Percentiles rank a stretch among this genome's conserved stretches.
phyloP scores from a whole-genome alignment of 441 rosid species.

The Flueggea neowawraea region DNA sequence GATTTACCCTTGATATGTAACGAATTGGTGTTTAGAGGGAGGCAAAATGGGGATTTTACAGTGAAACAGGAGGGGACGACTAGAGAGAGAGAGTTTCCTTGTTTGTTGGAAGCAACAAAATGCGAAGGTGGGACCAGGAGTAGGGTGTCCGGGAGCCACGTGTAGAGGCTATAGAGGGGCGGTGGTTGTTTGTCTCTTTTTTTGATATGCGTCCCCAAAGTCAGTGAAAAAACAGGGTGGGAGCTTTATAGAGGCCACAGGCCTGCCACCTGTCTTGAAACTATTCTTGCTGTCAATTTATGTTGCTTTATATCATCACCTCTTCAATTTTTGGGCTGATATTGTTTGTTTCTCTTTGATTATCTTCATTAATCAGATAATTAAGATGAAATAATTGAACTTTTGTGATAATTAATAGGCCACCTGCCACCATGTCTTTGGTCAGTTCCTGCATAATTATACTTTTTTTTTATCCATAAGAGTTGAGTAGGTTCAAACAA shows the following conservation, averaged over 20 bases:
- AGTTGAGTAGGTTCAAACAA: too few relatives aligned
- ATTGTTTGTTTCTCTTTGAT: too few relatives aligned
- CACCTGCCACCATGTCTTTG: too few relatives aligned
- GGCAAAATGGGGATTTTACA: not conserved
- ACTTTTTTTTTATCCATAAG: too few relatives aligned
- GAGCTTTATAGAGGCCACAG: constrained; percentile 3
- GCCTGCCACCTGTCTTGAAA: constrained; percentile 10
- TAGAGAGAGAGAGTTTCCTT: constrained; percentile 3
- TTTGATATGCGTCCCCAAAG: not conserved
- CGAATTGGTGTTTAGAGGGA: not conserved
- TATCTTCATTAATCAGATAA: too few relatives aligned
- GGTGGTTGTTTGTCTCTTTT: constrained; percentile 14
- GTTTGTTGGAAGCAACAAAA: constrained; percentile 13
- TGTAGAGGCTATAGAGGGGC: not conserved
- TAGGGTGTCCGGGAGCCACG: constrained; percentile 7
- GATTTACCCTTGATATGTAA: too few relatives aligned
- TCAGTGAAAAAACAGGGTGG: not conserved
- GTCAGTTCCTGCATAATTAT: too few relatives aligned
- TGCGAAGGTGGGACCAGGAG: constrained; percentile 16
- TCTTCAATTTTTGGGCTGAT: too few relatives aligned
- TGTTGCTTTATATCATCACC: too few relatives aligned
- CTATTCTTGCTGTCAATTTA: too few relatives aligned
- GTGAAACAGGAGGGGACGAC: not conserved
- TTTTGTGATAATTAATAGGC: too few relatives aligned
- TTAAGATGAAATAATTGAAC: too few relatives aligned